Base-by-base conservation (phyloP, 2,329 filamentous ascomycete species). In the Raffaelea ambrosiae region DNA sequence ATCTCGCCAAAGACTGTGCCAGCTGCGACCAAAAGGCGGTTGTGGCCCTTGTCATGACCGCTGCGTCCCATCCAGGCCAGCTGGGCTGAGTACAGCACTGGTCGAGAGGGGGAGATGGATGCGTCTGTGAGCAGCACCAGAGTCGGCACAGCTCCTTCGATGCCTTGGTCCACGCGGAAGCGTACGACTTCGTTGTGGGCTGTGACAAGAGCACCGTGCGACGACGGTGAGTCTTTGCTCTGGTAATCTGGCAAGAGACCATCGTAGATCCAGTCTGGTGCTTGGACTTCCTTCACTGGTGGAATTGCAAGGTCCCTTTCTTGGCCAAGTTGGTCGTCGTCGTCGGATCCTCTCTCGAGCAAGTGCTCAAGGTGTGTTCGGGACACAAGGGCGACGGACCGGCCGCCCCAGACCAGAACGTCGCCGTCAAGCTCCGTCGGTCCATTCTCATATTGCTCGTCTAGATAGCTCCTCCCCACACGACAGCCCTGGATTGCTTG, bases 1-100 rank as follows among this genome's bases (percentile, higher is more conserved):
- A 98, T 86, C 63, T 97, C 90, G 3, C 93, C 93, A 65, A 97
- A 97, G 1, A 91, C 89, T 0, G 93, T 97, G 1, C 93, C 93
- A 3, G 86, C 86, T 7, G 88, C 88, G 44, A 96, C 77, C 19
- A 96, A 73, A 41, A 95, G 70, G 45, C 72, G 70, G 40, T 11
- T 20, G 21, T 19, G 19, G 16, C 31, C n/a, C 18, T 16, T 29
- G 5, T 71, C 69, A 5, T 63, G 47, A 9, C n/a, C 10, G 19
- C 18, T 4, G 7, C 74, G 72, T n/a, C n/a, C 26, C 8, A 81
- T 65, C 74, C 84, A 87, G 36, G 73, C 66, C 18, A 95, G 64
- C 58, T 86, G 79, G 5, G 89, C 91, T 16, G 88, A 87, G 64
- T 95, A 98, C 8, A 98, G 73, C 47, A 95, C 89, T 2, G 89